Evolutionary conservation across 2,329 filamentous ascomycete genomes (phyloP).

Genomic region (Xylaria sp.): DNA sequence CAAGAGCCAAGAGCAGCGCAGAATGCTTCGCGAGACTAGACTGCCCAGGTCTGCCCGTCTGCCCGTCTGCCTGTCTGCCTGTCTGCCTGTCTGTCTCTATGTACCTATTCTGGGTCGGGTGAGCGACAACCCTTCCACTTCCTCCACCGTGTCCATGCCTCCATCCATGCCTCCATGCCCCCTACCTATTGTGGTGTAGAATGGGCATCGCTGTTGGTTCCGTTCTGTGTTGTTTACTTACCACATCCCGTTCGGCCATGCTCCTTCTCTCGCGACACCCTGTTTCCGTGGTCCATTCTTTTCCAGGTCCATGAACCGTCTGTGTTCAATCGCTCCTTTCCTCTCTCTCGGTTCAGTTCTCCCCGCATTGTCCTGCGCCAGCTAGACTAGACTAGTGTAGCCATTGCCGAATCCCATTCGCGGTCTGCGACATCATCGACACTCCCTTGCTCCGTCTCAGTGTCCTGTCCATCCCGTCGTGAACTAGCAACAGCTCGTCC

Average conservation of each 20-base stretch:
- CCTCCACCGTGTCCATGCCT: no score
- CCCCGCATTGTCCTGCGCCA: not conserved
- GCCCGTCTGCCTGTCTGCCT: no score
- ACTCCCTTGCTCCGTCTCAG: not conserved
- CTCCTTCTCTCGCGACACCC: conserved; percentile 3
- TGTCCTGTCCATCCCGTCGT: no score
- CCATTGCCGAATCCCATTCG: conserved; percentile 2
- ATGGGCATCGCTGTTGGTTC: no score
- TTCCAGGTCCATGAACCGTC: not conserved
- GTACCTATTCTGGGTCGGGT: no score
- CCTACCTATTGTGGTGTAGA: no score
- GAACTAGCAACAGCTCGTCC: not conserved
- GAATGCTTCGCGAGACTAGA: not conserved
- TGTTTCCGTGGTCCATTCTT: not conserved
- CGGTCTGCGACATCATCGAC: conserved; percentile 11
- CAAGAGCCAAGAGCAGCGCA: conserved; percentile 13
- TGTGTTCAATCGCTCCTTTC: conserved; percentile 1
- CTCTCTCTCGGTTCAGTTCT: not conserved
- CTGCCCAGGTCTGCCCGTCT: not conserved
- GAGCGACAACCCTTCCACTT: no score
- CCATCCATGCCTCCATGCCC: not conserved
- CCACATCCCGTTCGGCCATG: not conserved
- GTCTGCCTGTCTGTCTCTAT: no score
- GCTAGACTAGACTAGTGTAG: no score
- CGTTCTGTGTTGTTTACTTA: not conserved